Base-by-base conservation (phyloP, 345 rosid species). In the Erysimum cheiranthoides region DNA sequence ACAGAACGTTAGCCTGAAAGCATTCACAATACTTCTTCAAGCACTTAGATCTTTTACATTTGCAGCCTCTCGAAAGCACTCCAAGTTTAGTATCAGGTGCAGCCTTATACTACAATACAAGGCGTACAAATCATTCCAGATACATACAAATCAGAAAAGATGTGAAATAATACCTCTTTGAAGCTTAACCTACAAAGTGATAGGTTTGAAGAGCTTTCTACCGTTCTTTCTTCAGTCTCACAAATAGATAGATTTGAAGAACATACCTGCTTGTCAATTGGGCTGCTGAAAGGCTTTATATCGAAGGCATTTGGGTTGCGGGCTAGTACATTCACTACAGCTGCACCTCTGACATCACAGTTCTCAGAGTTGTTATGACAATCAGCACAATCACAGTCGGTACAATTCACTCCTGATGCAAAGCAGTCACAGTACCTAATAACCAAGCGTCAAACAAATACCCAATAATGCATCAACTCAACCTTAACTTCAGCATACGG, bases 21-120 rank as follows among this genome's bases (percentile, higher is more conserved):
- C 92, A 85, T 76, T 88, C 90, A 47, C 92, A 86, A 45, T 88
- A 88, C 68, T 71, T 85, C 82, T 84, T 86, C 34, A 82, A 66
- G 80, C 90, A 88, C 68, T 69, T 64, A 1, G 79, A 74, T 78
- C 73, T 82, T 81, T 85, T 86, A 83, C 90, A 88, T 43, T 80
- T 70, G 80, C 92, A 88, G 35, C 92, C 90, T 57, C 65, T 80
- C 57, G 70, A 71, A 61, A 79, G 83, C 61, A 79, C 75, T 63
- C 79, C 85, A 69, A 35, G 71, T 42, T 36, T 38, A 53, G 58
- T 51, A 68, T n/a, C 68, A 66, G 76, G 50, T 59, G 59, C 68
- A 34, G 61, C 64, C 59, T 74, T 73, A 49, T 53, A 75, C 88
- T 68, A 61, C 13, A 77, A 42, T 47, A 60, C 40, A 73, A 69